Conservation (phyloP, 2,329 filamentous ascomycete genomes). For the Paecilomyces niveus region DNA sequence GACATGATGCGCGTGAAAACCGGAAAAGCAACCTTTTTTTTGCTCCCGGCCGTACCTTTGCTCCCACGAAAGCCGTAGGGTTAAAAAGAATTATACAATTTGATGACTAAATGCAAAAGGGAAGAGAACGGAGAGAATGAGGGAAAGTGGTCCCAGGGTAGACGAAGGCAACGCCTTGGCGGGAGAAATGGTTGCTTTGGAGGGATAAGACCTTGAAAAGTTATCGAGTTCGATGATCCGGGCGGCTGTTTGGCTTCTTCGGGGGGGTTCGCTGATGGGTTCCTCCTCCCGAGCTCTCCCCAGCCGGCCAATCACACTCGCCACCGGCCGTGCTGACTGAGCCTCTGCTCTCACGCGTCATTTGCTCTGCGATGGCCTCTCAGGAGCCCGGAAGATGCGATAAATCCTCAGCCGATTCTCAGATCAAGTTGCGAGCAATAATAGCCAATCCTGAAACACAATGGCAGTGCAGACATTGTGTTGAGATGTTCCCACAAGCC, state of each 20-base stretch:
- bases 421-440: background rate
- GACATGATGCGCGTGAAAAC: slow-evolving; percentile 31
- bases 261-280: background rate
- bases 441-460: background rate
- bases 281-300: background rate
- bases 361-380: background rate
- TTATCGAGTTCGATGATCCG: slow-evolving; percentile 1
- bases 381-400: background rate
- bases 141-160: background rate
- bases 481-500: background rate
- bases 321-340: background rate
- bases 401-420: background rate
- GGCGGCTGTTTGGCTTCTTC: background rate
- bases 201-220: background rate
- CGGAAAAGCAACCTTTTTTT: slow-evolving; percentile 1
- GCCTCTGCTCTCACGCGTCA: background rate
- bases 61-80: background rate
- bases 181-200: background rate
- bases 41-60: background rate
- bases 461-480: background rate
- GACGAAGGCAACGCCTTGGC: background rate
- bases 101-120: background rate
- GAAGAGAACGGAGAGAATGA: background rate
- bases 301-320: background rate
- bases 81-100: background rate